phyloP scores from a whole-genome alignment of 2,329 filamentous ascomycete genomes.

The Fusarium sp. region DNA sequence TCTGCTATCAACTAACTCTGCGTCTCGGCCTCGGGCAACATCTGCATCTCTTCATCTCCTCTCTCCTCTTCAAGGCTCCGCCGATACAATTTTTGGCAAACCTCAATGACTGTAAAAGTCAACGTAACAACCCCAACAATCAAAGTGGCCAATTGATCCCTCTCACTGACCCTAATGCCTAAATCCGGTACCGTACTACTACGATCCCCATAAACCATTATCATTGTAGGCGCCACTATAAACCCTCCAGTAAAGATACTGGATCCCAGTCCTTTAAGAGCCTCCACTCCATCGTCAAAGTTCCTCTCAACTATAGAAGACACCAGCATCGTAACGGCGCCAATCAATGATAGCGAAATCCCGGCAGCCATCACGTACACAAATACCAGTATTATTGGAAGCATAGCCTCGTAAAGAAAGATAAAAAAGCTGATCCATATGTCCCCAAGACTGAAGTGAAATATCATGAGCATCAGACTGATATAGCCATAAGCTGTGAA shows the following conservation, averaged over 20 bases:
- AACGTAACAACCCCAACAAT: constrained; percentile 16
- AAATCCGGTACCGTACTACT: constrained; percentile 3
- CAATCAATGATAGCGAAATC: neutral
- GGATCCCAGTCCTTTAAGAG: neutral
- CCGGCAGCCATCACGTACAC: neutral
- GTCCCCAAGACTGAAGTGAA: constrained; percentile 15
- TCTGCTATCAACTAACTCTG: too few relatives aligned
- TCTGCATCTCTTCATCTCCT: neutral
- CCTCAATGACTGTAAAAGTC: constrained; percentile 2
- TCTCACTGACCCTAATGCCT: neutral
- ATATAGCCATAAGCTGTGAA: neutral
- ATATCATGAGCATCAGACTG: neutral
- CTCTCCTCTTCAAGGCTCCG: neutral
- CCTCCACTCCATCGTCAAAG: neutral
- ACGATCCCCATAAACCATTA: neutral
- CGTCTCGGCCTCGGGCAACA: neutral
- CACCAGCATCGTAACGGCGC: neutral
- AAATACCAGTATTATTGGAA: neutral
- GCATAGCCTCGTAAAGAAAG: neutral
- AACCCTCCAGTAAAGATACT: neutral
- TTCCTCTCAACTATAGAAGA: neutral
- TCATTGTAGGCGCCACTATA: neutral
- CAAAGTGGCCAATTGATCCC: constrained; percentile 22
- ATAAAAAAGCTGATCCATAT: neutral
- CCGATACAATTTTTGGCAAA: neutral